Evolutionary conservation across 2,329 filamentous ascomycete genomes (phyloP), one percentile per base, ranked within the genome.

Genomic region (Salinomyces thailandicus): DNA sequence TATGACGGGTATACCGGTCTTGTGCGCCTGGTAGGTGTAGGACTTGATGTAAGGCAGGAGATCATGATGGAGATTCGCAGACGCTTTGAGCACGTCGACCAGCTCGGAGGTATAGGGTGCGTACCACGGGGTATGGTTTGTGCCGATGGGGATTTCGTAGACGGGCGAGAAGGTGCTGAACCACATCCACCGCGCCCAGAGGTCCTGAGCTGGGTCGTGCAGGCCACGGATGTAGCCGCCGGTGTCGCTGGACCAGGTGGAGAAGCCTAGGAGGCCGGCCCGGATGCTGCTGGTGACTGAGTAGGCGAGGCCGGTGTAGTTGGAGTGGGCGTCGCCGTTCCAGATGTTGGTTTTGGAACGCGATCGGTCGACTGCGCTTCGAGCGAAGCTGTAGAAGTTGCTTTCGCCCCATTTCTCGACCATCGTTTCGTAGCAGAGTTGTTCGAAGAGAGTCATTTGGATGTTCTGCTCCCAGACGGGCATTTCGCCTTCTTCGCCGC

Each of bases 401-500:
- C 44, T 38, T 4, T 43, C 37, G 5, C 57, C 57, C 50, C 49
- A 59, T 26, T 51, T 50, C 4, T 43, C 36, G 2, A 48, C 49
- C 58, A 62, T 59, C 26, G 44, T 50, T 18, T 58, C 50, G 39
- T 58, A 52, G 32, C 52, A 55, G 5, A 62, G 43, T 26, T 54
- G 38, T 13, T 54, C 39, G 38, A 60, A 61, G 2, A 59, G 50
- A 1, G 46, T 38, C 40, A 49, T 53, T 37, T 62, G 59, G 17
- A 53, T 47, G 38, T 62, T 62, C 34, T 62, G 59, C 31, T 54
- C 52, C 29, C 47, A 55, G 5, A 50, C 55, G 1, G 59, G 59
- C 57, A 60, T 59, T 41, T 61, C 59, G n/a, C 44, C 49, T 46
- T 62, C 59, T 33, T 62, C 59, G 16, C 59, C 58, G 17, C 58